Conservation (phyloP, 805 yeast genomes). For the Candida hungchunana region DNA sequence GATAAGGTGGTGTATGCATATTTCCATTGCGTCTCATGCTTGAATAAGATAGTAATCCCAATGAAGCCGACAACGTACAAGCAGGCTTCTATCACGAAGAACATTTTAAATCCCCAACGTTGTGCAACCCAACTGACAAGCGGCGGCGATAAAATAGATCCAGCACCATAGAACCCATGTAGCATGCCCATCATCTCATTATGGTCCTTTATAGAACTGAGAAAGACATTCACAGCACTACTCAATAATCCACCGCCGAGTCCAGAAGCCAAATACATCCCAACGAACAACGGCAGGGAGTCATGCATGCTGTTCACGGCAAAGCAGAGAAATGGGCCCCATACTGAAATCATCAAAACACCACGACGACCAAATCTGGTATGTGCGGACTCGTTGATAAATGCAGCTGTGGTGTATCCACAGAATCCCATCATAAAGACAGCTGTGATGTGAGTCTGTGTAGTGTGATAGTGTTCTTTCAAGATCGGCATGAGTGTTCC, state of each 20-base stretch:
- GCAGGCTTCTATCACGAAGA: conserved; percentile 32
- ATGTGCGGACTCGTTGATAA: conserved; percentile 42
- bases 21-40: conserved; percentile 36
- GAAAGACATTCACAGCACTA: conserved; percentile 50
- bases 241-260: conserved; percentile 54
- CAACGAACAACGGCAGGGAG: conserved; percentile 38
- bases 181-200: conserved; percentile 56
- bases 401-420: conserved; percentile 54
- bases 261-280: conserved; percentile 41
- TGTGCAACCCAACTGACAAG: conserved; percentile 43
- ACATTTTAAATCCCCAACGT: conserved; percentile 19
- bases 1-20: conserved; percentile 21
- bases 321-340: conserved; percentile 35
- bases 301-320: conserved; percentile 30
- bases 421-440: conserved; percentile 48
- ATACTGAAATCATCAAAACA: conserved; percentile 33
- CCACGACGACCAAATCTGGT: conserved; percentile 45
- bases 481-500: conserved; percentile 56
- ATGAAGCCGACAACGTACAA: conserved; percentile 29
- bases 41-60: conserved; percentile 39
- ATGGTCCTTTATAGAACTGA: conserved; percentile 41
- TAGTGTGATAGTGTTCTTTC: conserved; percentile 41
- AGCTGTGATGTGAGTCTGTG: conserved; percentile 44
- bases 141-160: conserved; percentile 68
- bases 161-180: conserved; percentile 70